These are phyloP conservation scores for Boletus rex-veris DNA, from an alignment of 768 basidiomycete genomes.

Conservation along the genomic window DNA sequence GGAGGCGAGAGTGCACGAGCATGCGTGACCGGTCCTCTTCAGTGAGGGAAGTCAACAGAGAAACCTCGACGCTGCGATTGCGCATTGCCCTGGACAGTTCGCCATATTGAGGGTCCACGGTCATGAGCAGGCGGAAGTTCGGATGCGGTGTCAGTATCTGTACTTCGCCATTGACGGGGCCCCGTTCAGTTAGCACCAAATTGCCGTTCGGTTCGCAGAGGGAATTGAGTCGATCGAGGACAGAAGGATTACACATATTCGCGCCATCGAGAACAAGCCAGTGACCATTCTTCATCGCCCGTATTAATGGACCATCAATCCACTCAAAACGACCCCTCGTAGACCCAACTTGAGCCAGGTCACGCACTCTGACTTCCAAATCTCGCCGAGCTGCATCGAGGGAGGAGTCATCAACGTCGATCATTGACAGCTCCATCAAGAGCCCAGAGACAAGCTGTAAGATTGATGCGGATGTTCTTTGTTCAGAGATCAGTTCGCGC, in stretches of 20 bases:
- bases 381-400: conserved; percentile 12
- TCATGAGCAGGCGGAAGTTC: conserved; percentile 91
- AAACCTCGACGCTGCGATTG: conserved; percentile 90
- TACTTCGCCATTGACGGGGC: conserved; percentile 72
- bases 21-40: conserved; percentile 48
- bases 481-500: conserved; percentile 15
- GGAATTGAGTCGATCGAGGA: conserved; percentile 94
- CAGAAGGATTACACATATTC: conserved; percentile 92
- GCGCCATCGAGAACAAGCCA: conserved; percentile 93
- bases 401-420: conserved; percentile 6
- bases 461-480: conserved; percentile 16
- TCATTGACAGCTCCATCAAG: conserved; percentile 27
- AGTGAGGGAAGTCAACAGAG: conserved; percentile 38
- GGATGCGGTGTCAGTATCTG: conserved; percentile 79
- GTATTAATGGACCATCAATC: conserved; percentile 90
- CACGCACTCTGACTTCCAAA: conserved; percentile 21
- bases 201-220: conserved; percentile 86
- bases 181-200: conserved; percentile 86
- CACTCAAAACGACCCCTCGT: conserved; percentile 74
- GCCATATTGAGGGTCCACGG: conserved; percentile 84
- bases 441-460: conserved; percentile 27
- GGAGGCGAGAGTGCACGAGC: conserved; percentile 49
- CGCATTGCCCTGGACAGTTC: conserved; percentile 98
- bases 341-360: conserved; percentile 22
- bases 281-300: conserved; percentile 79